Evolutionary conservation across 305 asterid species (phyloP), one percentile per base, ranked within the genome.

Genomic region (Andrographis paniculata): DNA sequence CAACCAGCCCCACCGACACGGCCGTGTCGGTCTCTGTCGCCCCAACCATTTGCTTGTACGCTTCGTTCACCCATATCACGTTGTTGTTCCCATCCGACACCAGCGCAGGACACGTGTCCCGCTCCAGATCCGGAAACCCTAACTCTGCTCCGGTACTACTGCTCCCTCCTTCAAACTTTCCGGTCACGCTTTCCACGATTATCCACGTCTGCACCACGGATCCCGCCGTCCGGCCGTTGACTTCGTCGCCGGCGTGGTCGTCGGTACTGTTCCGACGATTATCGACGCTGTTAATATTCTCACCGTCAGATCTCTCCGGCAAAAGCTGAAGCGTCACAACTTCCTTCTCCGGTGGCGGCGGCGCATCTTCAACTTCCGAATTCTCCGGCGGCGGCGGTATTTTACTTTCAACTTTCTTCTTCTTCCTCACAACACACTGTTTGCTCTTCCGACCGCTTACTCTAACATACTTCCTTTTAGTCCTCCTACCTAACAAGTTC

Each of bases 101-200:
- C 41, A 73, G 66, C 1, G 71, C 69, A 0, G 80, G 80, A 52
- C 72, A 65, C 71, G 71, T 62, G 68, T 73, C 80, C 35, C 17
- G 13, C 48, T 66, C 67, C 56, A 73, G 55, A 7, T 50, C 30
- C 42, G 22, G 15, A 66, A 58, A 61, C 65, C 73, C 72, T 48
- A 58, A 49, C 52, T 69, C 74, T n/a, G n/a, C n/a, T n/a, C 64
- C 62, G 45, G 45, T 48, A 47, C 21, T n/a, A n/a, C n/a, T n/a
- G n/a, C 15, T 11, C 14, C 23, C 18, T n/a, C 36, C 66, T 8
- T 47, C 1, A 10, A 35, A 55, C 47, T 33, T 50, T 7, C 50
- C 73, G 22, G 67, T 66, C 61, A 70, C 63, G 49, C 70, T 8
- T 39, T 70, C 77, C 12, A 66, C 50, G 16, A 55, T 41, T 1